Conservation (phyloP, 2,329 filamentous ascomycete genomes). For the Emergomyces orientalis region DNA sequence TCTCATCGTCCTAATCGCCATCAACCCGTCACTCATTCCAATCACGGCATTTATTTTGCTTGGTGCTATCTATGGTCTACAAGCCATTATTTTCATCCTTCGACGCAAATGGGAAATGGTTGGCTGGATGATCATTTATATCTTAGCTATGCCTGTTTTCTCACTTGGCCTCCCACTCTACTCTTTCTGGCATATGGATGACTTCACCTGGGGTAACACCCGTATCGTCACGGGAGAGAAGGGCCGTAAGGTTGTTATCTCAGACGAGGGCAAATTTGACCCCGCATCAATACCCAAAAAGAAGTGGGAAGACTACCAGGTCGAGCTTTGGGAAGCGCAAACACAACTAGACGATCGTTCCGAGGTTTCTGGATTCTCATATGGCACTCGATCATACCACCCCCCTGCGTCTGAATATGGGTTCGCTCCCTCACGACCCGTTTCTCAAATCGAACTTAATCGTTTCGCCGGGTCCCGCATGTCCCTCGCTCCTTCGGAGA, state of each 20-base stretch:
- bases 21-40: conserved; percentile 57
- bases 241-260: conserved; percentile 84
- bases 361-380: conserved; percentile 87
- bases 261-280: conserved; percentile 97
- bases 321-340: conserved; percentile 93
- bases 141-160: conserved; percentile 85
- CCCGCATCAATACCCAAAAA: conserved; percentile 87
- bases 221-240: conserved; percentile 92
- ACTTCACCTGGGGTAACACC: conserved; percentile 99
- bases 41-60: conserved; percentile 82
- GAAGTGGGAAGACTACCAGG: conserved; percentile 99
- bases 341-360: conserved; percentile 75
- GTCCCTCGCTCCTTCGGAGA: conserved; percentile 66
- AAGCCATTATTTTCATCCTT: conserved; percentile 93
- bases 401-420: conserved; percentile 62
- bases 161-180: conserved; percentile 83
- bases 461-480: conserved; percentile 54
- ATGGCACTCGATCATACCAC: conserved; percentile 71
- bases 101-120: conserved; percentile 99
- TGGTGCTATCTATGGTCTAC: conserved; percentile 91
- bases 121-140: conserved; percentile 96
- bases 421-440: conserved; percentile 52
- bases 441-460: conserved; percentile 51
- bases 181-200: conserved; percentile 99
- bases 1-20: conserved; percentile 64